Evolutionary conservation across 768 basidiomycete genomes (phyloP).

Genomic region (Boletus barrowsii): DNA sequence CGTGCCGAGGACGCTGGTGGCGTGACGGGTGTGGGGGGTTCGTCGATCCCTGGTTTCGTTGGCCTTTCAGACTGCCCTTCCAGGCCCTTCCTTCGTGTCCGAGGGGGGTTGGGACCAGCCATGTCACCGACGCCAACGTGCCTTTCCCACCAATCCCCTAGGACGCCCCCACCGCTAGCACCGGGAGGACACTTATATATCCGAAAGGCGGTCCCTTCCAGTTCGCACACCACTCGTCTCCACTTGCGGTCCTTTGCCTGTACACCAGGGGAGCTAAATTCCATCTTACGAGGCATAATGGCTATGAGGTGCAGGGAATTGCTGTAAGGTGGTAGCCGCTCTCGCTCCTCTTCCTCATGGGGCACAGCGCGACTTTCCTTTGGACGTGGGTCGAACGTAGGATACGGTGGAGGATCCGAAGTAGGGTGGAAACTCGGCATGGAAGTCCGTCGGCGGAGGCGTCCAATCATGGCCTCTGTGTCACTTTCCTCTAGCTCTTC

Average conservation of each 20-base stretch:
- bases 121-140: slow-evolving; percentile 72
- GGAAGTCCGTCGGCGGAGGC: slow-evolving; percentile 58
- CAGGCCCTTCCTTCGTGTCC: slow-evolving; percentile 14
- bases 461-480: slow-evolving; percentile 33
- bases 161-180: slow-evolving; percentile 44
- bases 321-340: slow-evolving; percentile 75
- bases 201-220: slow-evolving; percentile 89
- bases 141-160: slow-evolving; percentile 79
- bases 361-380: slow-evolving; percentile 31
- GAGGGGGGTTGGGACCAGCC: slow-evolving; percentile 27
- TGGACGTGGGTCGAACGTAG: slow-evolving; percentile 39
- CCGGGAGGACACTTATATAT: slow-evolving; percentile 58
- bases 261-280: slow-evolving; percentile 80
- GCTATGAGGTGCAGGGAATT: slow-evolving; percentile 81
- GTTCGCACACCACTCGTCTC: slow-evolving; percentile 81
- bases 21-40: not conserved
- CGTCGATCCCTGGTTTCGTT: slow-evolving; percentile 23
- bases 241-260: slow-evolving; percentile 91
- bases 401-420: slow-evolving; percentile 68
- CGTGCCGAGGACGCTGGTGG: not conserved
- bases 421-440: slow-evolving; percentile 65
- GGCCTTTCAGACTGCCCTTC: slow-evolving; percentile 27
- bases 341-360: slow-evolving; percentile 80
- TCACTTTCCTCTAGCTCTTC: slow-evolving; percentile 21
- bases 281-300: slow-evolving; percentile 87